These are phyloP conservation scores for Gypsophila paniculata DNA, from an alignment of 179 eudicot genomes.

Conservation along the genomic window DNA sequence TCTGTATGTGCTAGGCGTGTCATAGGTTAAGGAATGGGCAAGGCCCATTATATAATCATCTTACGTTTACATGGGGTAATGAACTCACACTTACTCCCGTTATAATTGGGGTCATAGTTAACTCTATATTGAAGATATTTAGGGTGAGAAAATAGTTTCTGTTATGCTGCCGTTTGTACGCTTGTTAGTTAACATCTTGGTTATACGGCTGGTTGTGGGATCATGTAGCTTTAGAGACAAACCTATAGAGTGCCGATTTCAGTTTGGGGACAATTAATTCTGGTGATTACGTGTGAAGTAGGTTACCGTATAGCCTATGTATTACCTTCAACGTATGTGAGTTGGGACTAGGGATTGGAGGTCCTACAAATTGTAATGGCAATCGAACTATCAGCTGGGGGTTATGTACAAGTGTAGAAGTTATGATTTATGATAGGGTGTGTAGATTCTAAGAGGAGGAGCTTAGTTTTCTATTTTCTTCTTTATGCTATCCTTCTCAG, in stretches of 20 bases:
- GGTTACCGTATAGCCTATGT: not conserved
- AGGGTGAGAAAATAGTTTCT: not conserved
- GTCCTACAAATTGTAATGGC: not conserved
- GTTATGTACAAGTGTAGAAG: not conserved
- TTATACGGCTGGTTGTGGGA: not conserved
- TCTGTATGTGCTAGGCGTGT: no score
- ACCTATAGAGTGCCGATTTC: not conserved
- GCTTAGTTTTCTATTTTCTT: not conserved
- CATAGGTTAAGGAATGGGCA: not conserved
- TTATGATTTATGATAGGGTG: not conserved
- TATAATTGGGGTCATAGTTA: not conserved
- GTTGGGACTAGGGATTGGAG: not conserved
- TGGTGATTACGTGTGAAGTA: not conserved
- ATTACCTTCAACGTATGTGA: not conserved
- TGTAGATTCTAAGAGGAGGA: not conserved
- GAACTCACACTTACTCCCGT: not conserved
- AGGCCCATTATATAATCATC: not conserved
- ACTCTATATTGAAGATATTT: no score
- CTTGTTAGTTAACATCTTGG: not conserved
- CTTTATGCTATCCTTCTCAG: not conserved
- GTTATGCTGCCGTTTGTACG: not conserved
- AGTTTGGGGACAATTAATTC: conserved; percentile 2
- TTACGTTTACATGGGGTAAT: not conserved
- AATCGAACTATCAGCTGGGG: not conserved
- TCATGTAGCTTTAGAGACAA: not conserved